phyloP scores from a whole-genome alignment of 768 basidiomycete genomes.

The Auricularia auricula-judae region DNA sequence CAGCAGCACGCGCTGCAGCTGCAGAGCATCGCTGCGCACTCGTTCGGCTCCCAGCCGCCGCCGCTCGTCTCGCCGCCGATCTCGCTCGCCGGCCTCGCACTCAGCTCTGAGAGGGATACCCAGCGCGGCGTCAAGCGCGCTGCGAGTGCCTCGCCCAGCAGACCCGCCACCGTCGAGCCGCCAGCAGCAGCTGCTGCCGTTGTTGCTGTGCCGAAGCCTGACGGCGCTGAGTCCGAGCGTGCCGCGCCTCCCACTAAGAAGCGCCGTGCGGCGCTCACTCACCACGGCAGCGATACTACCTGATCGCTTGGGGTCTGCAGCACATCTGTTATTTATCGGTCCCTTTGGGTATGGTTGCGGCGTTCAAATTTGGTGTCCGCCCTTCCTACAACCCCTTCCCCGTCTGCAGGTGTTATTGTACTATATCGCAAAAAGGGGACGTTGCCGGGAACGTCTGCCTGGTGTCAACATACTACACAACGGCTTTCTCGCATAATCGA shows the following conservation, averaged over 20 bases:
- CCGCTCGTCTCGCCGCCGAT: conserved; percentile 15
- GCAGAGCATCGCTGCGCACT: conserved; percentile 80
- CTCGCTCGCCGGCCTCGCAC: conserved; percentile 20
- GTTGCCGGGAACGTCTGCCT: no score
- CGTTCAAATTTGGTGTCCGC: no score
- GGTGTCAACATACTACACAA: no score
- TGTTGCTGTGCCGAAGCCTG: conserved; percentile 7
- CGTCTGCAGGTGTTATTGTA: no score
- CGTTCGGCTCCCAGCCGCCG: conserved; percentile 37
- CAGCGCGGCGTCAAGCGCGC: conserved; percentile 27
- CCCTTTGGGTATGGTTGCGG: no score
- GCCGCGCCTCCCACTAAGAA: conserved; percentile 75
- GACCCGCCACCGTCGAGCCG: conserved; percentile 11
- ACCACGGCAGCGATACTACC: conserved; percentile 40
- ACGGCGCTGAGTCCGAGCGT: conserved; percentile 10
- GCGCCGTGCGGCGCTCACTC: conserved; percentile 65
- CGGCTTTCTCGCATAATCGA: no score
- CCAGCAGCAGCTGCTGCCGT: conserved; percentile 10
- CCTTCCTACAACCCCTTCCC: no score
- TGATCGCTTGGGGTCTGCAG: neutral
- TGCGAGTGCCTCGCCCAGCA: conserved; percentile 13
- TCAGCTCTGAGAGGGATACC: conserved; percentile 15
- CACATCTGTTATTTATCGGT: no score
- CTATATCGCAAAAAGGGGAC: no score
- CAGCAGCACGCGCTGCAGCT: conserved; percentile 88